Evolutionary conservation across 2,329 filamentous ascomycete species (phyloP), one percentile per base, ranked within the genome.

Genomic region (Trichophyton equinum): DNA sequence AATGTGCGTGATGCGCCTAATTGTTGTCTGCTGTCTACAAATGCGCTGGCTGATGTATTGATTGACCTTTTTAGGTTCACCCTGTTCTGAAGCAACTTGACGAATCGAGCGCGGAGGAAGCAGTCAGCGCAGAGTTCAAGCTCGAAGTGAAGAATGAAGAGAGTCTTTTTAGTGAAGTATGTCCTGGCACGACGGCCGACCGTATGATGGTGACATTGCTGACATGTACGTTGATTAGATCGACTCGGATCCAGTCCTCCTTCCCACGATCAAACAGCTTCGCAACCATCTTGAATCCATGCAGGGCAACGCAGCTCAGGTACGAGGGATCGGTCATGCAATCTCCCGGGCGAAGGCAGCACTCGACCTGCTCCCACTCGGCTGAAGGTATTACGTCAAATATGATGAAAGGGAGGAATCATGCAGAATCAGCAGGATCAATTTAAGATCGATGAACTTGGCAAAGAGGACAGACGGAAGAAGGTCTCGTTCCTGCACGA

Each of bases 281-380:
- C 72, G 72, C 59, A 72, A 68, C 40, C 76, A 78, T 69, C 69
- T 78, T 18, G 69, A 71, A 64, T 77, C 76, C 3, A 77, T 78
- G 72, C 72, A 73, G 60, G 73, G 66, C 59, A 78, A 78, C 60
- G 69, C 68, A 1, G 68, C 69, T 15, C 73, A 74, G 15, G 67
- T 76, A 36, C 62, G 63, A 42, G 74, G 72, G 3, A 64, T 76
- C 38, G 68, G 67, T 8, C 72, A 75, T 58, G 74, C 73, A 5
- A 71, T 76, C 60, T 66, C 66, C 42, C 70, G 72, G 44, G 71
- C 74, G 33, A 62, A 63, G 59, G 60, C 63, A 13, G 57, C 63
- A 25, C 60, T 65, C 22, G 63, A 60, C 44, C 61, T 64, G 57
- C 56, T 65, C 3, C 64, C 64, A 1, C 42, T 62, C 27, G 63